A percentile compares a stretch with the other conserved stretches of the same genome.
Evolutionary conservation across 768 basidiomycete species (phyloP).

Genomic region (Serendipita vermifera): DNA sequence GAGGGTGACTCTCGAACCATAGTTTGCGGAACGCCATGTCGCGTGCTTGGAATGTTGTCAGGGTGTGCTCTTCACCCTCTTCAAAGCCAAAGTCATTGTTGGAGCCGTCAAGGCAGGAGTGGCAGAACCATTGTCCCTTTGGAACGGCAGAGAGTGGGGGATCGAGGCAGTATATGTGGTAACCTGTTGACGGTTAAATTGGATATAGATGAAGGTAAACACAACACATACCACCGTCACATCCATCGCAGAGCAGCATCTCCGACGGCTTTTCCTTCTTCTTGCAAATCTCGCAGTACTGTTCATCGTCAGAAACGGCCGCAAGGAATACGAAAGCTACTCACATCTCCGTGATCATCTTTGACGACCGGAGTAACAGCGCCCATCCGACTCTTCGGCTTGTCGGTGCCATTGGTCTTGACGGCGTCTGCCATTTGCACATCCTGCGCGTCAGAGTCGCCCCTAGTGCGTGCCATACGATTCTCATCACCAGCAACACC

Average conservation of each 20-base stretch:
- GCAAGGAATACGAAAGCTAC: conserved; percentile 10
- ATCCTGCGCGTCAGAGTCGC: not conserved
- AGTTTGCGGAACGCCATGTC: conserved; percentile 77
- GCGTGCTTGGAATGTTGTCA: conserved; percentile 82
- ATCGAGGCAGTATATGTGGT: conserved; percentile 93
- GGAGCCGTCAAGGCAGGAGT: conserved; percentile 76
- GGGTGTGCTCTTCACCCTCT: conserved; percentile 89
- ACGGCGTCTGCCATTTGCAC: conserved; percentile 5
- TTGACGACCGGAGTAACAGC: not conserved
- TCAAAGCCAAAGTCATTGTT: conserved; percentile 97
- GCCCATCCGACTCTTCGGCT: conserved; percentile 1
- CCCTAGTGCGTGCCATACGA: not conserved
- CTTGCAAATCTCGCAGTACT: conserved; percentile 75
- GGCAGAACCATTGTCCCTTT: conserved; percentile 93
- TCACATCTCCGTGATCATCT: conserved; percentile 1
- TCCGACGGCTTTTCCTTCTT: conserved; percentile 78
- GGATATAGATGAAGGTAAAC: conserved; percentile 11
- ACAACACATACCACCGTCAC: conserved; percentile 52
- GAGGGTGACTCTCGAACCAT: conserved; percentile 78
- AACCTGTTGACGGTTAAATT: conserved; percentile 41
- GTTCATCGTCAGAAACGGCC: conserved; percentile 5
- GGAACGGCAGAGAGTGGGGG: conserved; percentile 79
- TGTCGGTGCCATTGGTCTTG: not conserved
- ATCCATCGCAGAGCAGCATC: conserved; percentile 86
- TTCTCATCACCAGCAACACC: not conserved